Evolutionary conservation across 2,329 filamentous ascomycete species (phyloP).

Genomic region (Emergomyces africanus): DNA sequence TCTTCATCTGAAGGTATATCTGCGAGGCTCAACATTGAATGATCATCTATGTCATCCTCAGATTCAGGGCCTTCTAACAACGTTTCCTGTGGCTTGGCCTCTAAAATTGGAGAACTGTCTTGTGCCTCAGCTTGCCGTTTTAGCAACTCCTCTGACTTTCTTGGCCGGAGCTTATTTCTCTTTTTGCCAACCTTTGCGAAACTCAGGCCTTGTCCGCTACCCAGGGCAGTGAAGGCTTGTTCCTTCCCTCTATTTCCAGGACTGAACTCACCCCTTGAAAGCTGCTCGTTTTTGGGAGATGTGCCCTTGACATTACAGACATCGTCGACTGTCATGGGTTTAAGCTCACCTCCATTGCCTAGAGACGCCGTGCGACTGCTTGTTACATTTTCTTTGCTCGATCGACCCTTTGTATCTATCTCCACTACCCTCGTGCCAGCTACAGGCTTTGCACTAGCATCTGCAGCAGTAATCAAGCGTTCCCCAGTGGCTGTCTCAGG

Average conservation of each 20-base stretch:
- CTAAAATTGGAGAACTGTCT: neutral
- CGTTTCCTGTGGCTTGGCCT: neutral
- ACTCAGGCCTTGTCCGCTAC: neutral
- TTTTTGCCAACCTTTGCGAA: neutral
- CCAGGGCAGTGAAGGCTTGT: neutral
- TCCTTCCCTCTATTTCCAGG: neutral
- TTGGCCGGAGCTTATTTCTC: neutral
- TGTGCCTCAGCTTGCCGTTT: neutral
- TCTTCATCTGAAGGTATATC: neutral
- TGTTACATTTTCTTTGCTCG: neutral
- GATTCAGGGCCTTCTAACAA: neutral
- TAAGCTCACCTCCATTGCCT: neutral
- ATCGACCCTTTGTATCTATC: neutral
- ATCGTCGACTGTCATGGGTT: neutral
- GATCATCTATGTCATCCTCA: neutral
- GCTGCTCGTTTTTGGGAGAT: neutral
- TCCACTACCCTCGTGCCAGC: neutral
- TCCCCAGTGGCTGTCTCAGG: neutral
- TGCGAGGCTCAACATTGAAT: neutral
- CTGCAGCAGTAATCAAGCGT: neutral
- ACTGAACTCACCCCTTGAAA: neutral
- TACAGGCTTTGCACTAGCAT: neutral
- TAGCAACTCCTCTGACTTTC: neutral
- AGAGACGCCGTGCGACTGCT: neutral
- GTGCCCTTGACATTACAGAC: neutral